phyloP scores from a whole-genome alignment of 2,329 filamentous ascomycete genomes.

The Monosporascus cannonballus region DNA sequence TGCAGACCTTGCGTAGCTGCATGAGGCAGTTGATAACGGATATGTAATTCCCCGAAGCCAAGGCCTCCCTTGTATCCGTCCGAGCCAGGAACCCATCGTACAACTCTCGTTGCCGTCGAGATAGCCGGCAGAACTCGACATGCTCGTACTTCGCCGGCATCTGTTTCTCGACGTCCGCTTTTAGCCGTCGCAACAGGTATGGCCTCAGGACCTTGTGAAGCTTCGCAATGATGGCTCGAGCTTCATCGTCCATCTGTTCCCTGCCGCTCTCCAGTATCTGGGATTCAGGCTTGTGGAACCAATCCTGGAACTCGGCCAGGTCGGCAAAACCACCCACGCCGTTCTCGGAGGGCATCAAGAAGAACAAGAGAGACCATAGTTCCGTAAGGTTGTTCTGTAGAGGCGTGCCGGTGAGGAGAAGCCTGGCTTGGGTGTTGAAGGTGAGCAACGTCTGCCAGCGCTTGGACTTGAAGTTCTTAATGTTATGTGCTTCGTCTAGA shows the following conservation, averaged over 20 bases:
- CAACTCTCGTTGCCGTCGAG: slow-evolving; percentile 88
- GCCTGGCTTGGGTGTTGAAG: slow-evolving; percentile 82
- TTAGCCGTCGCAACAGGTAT: slow-evolving; percentile 83
- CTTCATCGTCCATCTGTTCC: slow-evolving; percentile 91
- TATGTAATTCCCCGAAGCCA: slow-evolving; percentile 90
- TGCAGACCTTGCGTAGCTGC: slow-evolving; percentile 96
- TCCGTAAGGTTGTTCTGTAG: slow-evolving; percentile 96
- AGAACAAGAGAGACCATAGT: slow-evolving; percentile 94
- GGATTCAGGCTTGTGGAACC: slow-evolving; percentile 91
- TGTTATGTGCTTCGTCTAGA: slow-evolving; percentile 96
- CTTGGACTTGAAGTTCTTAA: slow-evolving; percentile 98
- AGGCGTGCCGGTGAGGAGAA: slow-evolving; percentile 89
- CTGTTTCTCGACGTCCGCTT: slow-evolving; percentile 97
- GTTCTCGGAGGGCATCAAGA: slow-evolving; percentile 86
- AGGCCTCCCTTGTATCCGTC: slow-evolving; percentile 79
- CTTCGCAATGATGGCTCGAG: slow-evolving; percentile 84
- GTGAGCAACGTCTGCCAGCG: slow-evolving; percentile 92
- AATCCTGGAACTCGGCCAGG: slow-evolving; percentile 91
- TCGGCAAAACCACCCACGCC: slow-evolving; percentile 88
- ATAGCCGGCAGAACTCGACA: slow-evolving; percentile 90
- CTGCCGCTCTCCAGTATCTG: slow-evolving; percentile 94
- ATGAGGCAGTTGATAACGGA: slow-evolving; percentile 98
- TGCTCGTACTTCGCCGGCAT: slow-evolving; percentile 98
- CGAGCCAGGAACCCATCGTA: slow-evolving; percentile 96
- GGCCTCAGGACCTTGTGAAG: slow-evolving; percentile 90